These are phyloP conservation scores for Coriaria nepalensis DNA, from an alignment of 306 rosid genomes.

Conservation along the genomic window DNA sequence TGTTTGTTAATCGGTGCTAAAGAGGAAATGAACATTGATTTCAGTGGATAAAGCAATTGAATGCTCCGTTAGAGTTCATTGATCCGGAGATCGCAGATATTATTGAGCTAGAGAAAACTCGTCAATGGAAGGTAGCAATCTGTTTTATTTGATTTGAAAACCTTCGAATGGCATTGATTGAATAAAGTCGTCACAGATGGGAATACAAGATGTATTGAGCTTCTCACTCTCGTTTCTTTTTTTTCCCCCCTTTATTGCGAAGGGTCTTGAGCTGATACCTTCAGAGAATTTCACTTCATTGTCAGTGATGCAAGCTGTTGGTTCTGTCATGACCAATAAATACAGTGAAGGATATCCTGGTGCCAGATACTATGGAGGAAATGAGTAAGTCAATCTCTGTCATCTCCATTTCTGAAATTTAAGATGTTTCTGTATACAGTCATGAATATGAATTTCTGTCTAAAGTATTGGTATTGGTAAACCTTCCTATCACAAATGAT, in stretches of 20 bases:
- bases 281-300: conserved; percentile 78
- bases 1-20: conserved; percentile 7
- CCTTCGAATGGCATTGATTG: no score
- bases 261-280: conserved; percentile 83
- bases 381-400: conserved; percentile 50
- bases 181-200: no score
- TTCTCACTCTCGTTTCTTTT: no score
- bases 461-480: not conserved
- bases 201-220: no score
- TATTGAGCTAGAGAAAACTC: conserved; percentile 83
- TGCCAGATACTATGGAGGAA: conserved; percentile 94
- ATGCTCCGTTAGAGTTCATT: conserved; percentile 56
- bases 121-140: conserved; percentile 90
- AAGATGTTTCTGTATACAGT: not conserved
- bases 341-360: conserved; percentile 93
- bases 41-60: conserved; percentile 82
- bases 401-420: not conserved
- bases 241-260: no score
- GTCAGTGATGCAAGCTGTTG: conserved; percentile 94
- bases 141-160: no score
- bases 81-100: conserved; percentile 75
- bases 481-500: not conserved
- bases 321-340: conserved; percentile 87
- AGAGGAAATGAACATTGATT: conserved; percentile 5
- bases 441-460: not conserved